These are phyloP conservation scores for Mrakia frigida DNA, from an alignment of 768 basidiomycete genomes.

Conservation along the genomic window DNA sequence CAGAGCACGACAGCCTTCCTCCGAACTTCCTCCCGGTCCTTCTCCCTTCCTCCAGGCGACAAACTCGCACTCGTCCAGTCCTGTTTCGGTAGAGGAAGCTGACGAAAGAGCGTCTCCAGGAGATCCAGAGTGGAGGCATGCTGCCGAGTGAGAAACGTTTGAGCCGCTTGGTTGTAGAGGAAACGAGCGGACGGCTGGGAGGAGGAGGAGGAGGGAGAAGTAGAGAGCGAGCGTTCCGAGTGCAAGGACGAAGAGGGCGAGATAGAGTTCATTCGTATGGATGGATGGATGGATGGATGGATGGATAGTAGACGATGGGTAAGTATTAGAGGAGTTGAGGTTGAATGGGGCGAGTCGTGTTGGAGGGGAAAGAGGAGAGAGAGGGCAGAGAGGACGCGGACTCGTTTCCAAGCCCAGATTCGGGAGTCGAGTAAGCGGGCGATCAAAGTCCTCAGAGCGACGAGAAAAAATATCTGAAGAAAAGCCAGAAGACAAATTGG, in stretches of 20 bases:
- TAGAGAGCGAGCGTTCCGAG: slow-evolving; percentile 64
- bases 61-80: neutral
- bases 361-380: neutral
- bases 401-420: no score
- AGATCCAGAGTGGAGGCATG: slow-evolving; percentile 90
- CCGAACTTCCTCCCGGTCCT: slow-evolving; percentile 18
- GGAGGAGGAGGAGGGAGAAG: slow-evolving; percentile 65
- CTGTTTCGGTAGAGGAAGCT: slow-evolving; percentile 52
- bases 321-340: no score
- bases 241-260: slow-evolving; percentile 40
- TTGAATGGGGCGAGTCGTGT: neutral
- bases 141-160: slow-evolving; percentile 68
- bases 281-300: neutral
- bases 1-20: slow-evolving; percentile 23
- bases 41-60: neutral
- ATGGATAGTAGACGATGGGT: no score
- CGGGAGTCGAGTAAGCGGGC: no score
- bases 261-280: neutral
- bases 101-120: slow-evolving; percentile 71
- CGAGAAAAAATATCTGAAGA: no score
- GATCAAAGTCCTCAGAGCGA: no score
- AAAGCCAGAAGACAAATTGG: no score
- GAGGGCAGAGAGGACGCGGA: no score
- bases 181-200: slow-evolving; percentile 44
- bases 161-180: slow-evolving; percentile 59